Evolutionary conservation across 2,329 filamentous ascomycete genomes (phyloP), one percentile per base, ranked within the genome.

Genomic region (Cladosporium sp.): DNA sequence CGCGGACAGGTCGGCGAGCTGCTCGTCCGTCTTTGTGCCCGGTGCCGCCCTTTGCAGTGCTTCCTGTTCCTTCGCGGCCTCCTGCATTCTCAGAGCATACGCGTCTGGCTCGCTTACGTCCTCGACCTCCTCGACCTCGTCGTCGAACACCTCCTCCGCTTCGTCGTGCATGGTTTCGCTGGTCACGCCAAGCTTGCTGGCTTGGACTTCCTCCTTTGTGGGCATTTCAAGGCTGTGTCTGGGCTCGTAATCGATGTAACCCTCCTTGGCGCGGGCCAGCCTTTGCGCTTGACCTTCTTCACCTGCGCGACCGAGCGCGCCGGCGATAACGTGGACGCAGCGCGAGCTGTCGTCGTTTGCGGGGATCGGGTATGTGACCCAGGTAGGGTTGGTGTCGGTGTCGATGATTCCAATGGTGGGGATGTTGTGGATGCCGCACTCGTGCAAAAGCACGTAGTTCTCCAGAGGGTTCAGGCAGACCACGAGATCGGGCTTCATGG

Each of bases 331-430:
- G 59, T 85, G 82, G 43, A 90, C 79, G 57, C 85, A 84, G 53
- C 93, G 85, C 58, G 95, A 70, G 80, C 90, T 95, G 76, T 98
- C 93, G 65, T 98, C 93, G 68, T 98, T 98, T 43, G 89, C 89
- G 2, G 93, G 93, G 59, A 98, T 96, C 12, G 88, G 87, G 66
- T 98, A 98, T 3, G 93, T 97, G 43, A 97, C 90, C 82, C 88
- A 92, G 0, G 88, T 88, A 0, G 93, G 88, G 69, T 97, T 87
- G 2, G 84, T 85, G 68, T 98, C 87, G 1, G 93, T 97, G 69
- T 98, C 93, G 58, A 97, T 86, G 51, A 98, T 78, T 40, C 92
- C 93, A 62, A 98, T 93, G 0, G 93, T 97, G 1, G 93, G 93
- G 51, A 98, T 87, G 63, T 85, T 88, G 66, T 88, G 85, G 51